Evolutionary conservation across 2,329 filamentous ascomycete genomes (phyloP).

Genomic region (Diaporthe citrichinensis): DNA sequence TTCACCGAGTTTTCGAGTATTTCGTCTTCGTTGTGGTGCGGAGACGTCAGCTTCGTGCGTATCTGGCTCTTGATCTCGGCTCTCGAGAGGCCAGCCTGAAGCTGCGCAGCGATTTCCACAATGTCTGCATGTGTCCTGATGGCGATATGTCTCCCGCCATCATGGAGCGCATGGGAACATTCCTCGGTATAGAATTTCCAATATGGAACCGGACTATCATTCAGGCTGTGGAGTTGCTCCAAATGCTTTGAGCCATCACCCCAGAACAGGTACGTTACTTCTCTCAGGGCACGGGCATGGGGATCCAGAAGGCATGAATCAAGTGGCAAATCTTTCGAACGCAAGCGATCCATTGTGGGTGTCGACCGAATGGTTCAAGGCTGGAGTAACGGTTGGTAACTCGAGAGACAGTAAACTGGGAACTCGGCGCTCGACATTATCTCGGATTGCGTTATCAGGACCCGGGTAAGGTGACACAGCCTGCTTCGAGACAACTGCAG

Average conservation of each 20-base stretch:
- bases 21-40: conserved; percentile 23
- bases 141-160: conserved; percentile 5
- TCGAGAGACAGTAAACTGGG: neutral
- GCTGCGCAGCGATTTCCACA: conserved; percentile 22
- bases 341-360: neutral
- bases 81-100: neutral
- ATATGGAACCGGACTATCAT: neutral
- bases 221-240: too few species aligned
- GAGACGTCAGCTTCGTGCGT: conserved; percentile 4
- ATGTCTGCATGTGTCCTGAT: conserved; percentile 18
- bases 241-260: neutral
- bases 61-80: conserved; percentile 11
- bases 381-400: too few species aligned
- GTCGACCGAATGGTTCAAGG: neutral
- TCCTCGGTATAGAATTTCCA: conserved; percentile 15
- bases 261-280: neutral
- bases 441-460: too few species aligned
- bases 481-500: neutral
- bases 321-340: neutral
- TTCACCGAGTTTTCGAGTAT: conserved; percentile 13
- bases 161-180: conserved; percentile 24
- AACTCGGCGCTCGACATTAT: neutral
- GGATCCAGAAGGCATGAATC: neutral
- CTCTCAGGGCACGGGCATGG: neutral
- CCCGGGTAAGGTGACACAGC: neutral